These are phyloP conservation scores for Lonicera japonica DNA, from an alignment of 129 eudicot genomes.

Conservation along the genomic window DNA sequence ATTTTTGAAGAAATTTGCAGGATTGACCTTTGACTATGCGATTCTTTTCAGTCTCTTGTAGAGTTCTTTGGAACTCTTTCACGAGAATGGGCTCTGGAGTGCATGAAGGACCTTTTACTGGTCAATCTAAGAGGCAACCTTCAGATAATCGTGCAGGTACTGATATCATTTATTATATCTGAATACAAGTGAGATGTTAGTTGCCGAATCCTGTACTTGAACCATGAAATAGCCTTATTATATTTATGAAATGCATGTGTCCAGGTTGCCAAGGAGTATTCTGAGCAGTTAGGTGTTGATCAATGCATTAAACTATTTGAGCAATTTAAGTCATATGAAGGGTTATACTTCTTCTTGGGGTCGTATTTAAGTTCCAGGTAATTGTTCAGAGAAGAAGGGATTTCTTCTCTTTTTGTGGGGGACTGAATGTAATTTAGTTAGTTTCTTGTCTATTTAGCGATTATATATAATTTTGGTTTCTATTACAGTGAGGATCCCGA, in stretches of 20 bases:
- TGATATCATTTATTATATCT: not conserved
- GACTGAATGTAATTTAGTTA: not conserved
- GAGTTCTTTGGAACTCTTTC: conserved; percentile 97
- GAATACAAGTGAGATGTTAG: not conserved
- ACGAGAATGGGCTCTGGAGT: conserved; percentile 90
- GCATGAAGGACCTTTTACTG: conserved; percentile 95
- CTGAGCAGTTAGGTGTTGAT: conserved; percentile 90
- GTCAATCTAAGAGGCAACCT: conserved; percentile 97
- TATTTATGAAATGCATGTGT: not conserved
- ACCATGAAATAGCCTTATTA: not conserved
- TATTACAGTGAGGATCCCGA: conserved; percentile 86
- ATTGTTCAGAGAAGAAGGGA: not conserved
- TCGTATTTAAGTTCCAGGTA: conserved; percentile 98
- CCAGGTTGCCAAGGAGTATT: conserved; percentile 96
- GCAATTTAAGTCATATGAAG: conserved; percentile 94
- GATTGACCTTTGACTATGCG: conserved; percentile 7
- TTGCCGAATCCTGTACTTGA: not conserved
- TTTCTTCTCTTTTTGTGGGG: not conserved
- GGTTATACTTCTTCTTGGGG: conserved; percentile 88
- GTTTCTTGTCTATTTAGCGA: not conserved
- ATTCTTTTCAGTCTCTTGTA: conserved; percentile 71
- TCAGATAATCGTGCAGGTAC: conserved; percentile 98
- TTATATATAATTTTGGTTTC: not conserved
- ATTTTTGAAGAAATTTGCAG: not conserved
- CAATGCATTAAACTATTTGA: conserved; percentile 90